phyloP scores from a whole-genome alignment of 805 yeast species.

The Candida endomychidarum region DNA sequence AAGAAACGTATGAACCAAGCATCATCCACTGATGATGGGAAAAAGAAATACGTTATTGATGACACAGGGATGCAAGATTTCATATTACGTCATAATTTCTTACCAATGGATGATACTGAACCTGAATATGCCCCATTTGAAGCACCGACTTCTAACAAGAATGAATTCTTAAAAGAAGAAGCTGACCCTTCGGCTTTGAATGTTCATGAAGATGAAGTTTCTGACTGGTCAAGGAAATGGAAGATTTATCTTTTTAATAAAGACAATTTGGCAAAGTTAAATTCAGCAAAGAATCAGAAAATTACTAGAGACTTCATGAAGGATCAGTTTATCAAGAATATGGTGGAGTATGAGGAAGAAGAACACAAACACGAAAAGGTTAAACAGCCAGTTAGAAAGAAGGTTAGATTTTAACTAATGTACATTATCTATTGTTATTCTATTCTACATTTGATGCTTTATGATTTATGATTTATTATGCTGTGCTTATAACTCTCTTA shows the following conservation, averaged over 20 bases:
- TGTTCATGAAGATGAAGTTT: constrained; percentile 13
- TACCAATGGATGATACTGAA: constrained; percentile 28
- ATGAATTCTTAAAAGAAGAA: constrained; percentile 1
- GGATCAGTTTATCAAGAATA: constrained; percentile 19
- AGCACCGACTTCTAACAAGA: constrained; percentile 20
- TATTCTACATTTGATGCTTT: too few species aligned
- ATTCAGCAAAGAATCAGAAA: constrained; percentile 22
- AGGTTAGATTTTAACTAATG: constrained; percentile 19
- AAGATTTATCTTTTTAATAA: constrained; percentile 27
- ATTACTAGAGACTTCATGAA: constrained; percentile 19
- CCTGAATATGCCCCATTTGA: constrained; percentile 37
- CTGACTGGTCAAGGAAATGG: constrained; percentile 22
- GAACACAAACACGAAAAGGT: constrained; percentile 3
- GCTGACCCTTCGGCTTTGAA: constrained; percentile 14
- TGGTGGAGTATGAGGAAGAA: constrained; percentile 14
- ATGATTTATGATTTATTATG: too few species aligned
- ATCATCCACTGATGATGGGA: constrained; percentile 11
- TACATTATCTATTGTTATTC: too few species aligned
- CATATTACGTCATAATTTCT: constrained; percentile 50
- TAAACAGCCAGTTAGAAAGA: constrained; percentile 15
- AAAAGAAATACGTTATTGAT: constrained; percentile 49
- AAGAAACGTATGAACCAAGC: constrained; percentile 28
- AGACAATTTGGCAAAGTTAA: constrained; percentile 30
- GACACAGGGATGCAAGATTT: constrained; percentile 59
- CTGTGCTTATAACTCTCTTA: constrained; percentile 44